Conservation (phyloP, 2,329 filamentous ascomycete species). For the Fusarium ramigenum region DNA sequence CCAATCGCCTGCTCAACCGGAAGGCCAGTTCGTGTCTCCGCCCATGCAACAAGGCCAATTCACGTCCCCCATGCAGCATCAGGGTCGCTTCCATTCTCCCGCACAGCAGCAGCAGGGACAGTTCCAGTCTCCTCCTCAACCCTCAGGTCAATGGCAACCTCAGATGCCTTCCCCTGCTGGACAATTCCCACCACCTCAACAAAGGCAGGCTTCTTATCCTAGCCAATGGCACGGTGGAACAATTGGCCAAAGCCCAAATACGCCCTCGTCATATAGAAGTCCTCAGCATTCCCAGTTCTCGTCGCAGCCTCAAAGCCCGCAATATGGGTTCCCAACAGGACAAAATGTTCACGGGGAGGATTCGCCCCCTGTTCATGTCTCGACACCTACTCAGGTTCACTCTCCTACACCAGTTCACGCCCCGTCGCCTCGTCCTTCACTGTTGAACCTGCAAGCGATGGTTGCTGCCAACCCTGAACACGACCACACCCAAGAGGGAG, state of each 20-base stretch:
- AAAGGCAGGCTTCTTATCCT: slow-evolving; percentile 49
- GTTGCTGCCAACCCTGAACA: slow-evolving; percentile 5
- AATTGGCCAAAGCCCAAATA: slow-evolving; percentile 41
- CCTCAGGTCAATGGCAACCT: slow-evolving; percentile 26
- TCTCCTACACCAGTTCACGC: slow-evolving; percentile 22
- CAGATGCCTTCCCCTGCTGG: slow-evolving; percentile 34
- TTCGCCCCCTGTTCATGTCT: slow-evolving; percentile 21
- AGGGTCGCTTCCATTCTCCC: slow-evolving; percentile 8
- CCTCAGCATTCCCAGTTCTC: slow-evolving; percentile 18
- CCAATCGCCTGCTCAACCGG: slow-evolving; percentile 5
- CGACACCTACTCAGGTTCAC: slow-evolving; percentile 24
- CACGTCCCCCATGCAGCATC: neutral
- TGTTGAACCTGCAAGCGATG: slow-evolving; percentile 24
- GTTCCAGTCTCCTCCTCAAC: slow-evolving; percentile 16
- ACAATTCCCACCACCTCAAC: slow-evolving; percentile 51
- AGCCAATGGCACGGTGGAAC: slow-evolving; percentile 52
- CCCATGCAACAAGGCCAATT: slow-evolving; percentile 4
- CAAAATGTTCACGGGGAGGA: slow-evolving; percentile 15
- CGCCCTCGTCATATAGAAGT: slow-evolving; percentile 20
- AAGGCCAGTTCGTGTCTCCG: slow-evolving; percentile 4
- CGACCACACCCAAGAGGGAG: neutral
- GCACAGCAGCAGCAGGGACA: slow-evolving; percentile 15
- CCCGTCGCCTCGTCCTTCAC: slow-evolving; percentile 21
- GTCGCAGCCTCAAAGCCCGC: slow-evolving; percentile 14
- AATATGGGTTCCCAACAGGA: slow-evolving; percentile 5